Conservation (phyloP, 352 stramenopile genomes). For the Pythium brassicae region DNA sequence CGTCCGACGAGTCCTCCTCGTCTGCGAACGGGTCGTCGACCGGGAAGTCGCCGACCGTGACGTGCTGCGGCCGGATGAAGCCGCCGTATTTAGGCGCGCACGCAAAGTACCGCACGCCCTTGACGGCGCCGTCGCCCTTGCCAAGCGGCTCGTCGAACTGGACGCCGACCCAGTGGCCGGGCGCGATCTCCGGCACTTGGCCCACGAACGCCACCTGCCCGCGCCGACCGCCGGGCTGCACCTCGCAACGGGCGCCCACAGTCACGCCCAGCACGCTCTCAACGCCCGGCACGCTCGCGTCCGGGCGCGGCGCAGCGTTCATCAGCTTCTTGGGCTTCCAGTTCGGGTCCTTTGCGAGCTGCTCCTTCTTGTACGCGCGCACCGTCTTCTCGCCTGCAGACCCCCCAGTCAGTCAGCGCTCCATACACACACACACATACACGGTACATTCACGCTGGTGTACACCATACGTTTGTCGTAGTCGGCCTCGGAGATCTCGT, state of each 20-base stretch:
- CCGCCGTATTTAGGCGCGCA: slow-evolving; percentile 89
- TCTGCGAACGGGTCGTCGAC: slow-evolving; percentile 76
- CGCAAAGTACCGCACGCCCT: slow-evolving; percentile 91
- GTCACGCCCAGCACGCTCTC: slow-evolving; percentile 82
- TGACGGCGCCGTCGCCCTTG: slow-evolving; percentile 91
- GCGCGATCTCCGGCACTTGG: slow-evolving; percentile 85
- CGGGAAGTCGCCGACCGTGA: slow-evolving; percentile 92
- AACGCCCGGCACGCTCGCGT: slow-evolving; percentile 36
- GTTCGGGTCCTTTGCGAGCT: slow-evolving; percentile 93
- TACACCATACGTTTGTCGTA: slow-evolving; percentile 94
- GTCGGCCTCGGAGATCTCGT: slow-evolving; percentile 97
- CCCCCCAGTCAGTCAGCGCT: too few relatives aligned
- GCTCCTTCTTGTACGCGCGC: slow-evolving; percentile 94
- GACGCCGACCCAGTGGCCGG: slow-evolving; percentile 94
- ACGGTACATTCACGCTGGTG: too few relatives aligned
- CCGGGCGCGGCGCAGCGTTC: slow-evolving; percentile 25
- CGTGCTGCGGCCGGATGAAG: slow-evolving; percentile 95
- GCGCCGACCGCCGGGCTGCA: slow-evolving; percentile 92
- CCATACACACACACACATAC: neutral
- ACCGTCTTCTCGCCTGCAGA: slow-evolving; percentile 92
- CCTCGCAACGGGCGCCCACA: slow-evolving; percentile 95
- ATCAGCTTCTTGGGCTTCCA: slow-evolving; percentile 90
- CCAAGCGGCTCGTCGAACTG: slow-evolving; percentile 96
- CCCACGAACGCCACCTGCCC: slow-evolving; percentile 92
- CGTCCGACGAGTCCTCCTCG: slow-evolving; percentile 54